Base-by-base conservation (phyloP, 2,329 filamentous ascomycete genomes). In the Celoporthe dispersa region DNA sequence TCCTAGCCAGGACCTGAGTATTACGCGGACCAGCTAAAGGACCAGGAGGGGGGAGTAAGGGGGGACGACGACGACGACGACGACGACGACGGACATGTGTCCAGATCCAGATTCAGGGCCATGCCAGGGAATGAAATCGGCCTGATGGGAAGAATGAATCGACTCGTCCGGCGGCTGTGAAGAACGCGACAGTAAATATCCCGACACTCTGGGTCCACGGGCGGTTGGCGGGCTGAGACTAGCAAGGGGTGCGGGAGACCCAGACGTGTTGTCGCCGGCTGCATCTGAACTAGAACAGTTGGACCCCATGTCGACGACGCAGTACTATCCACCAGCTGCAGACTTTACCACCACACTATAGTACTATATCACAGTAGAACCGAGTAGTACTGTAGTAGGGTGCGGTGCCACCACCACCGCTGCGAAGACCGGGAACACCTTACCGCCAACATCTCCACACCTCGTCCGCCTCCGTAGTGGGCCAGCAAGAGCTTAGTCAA, bases 361-460 rank as follows among this genome's bases (percentile, higher is more conserved):
- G 22, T 35, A 35, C 35, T 44, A 22, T 16, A 44, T 16, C 16
- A 44, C 41, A n/a, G n/a, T 48, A 48, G 44, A n/a, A 22, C 44
- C n/a, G 19, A 48, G 22, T 48, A 48, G 44, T 41, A 14, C 39
- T 41, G 16, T 41, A 41, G 39, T 41, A 41, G 39, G 39, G 39
- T 14, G 12, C 39, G 39, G 39, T 48, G 64, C 65, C 64, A 37
- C 55, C 55, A 65, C 44, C 61, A 48, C 37, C 66, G 44, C 66
- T 64, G 37, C 16, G 28, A 28, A 41, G 14, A 44, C 66, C 44
- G 35, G 66, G 69, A 25, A 59, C 53, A 66, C 68, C 69, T 61
- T 66, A 68, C 66, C 66, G 39, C n/a, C 53, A 44, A 31, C 22
- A 31, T 31, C 51, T 65, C 53, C 41, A 44, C 66, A 66, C 53